phyloP scores from a whole-genome alignment of 1,284 basidiomycete genomes.

The Agaricales sp. region DNA sequence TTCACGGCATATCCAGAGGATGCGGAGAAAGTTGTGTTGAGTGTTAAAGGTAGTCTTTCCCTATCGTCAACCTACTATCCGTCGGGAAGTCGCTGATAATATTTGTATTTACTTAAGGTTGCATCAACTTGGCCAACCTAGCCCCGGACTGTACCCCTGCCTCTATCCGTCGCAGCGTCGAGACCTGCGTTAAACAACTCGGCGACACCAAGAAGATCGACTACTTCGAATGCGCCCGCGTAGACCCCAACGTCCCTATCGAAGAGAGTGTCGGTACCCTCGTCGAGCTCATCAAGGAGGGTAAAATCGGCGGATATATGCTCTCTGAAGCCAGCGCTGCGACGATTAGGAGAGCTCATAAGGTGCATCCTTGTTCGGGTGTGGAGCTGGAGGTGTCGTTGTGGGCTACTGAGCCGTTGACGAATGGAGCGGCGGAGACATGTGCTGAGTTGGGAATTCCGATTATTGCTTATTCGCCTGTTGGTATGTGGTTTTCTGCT shows the following conservation, averaged over 20 bases:
- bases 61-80: slow-evolving; percentile 17
- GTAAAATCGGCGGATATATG: slow-evolving; percentile 18
- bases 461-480: slow-evolving; percentile 45
- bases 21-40: slow-evolving; percentile 28
- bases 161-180: slow-evolving; percentile 15
- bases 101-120: slow-evolving; percentile 21
- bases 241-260: slow-evolving; percentile 11
- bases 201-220: slow-evolving; percentile 24
- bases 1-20: slow-evolving; percentile 32
- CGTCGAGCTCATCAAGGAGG: slow-evolving; percentile 14
- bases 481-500: not conserved
- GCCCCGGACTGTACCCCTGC: not conserved
- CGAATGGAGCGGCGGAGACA: slow-evolving; percentile 21
- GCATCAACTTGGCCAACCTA: not conserved
- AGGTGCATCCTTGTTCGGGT: slow-evolving; percentile 34
- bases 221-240: slow-evolving; percentile 19
- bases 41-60: slow-evolving; percentile 7
- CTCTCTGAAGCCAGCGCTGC: slow-evolving; percentile 26
- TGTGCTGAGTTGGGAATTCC: slow-evolving; percentile 37
- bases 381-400: slow-evolving; percentile 47
- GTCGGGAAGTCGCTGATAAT: slow-evolving; percentile 29
- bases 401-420: slow-evolving; percentile 21
- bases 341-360: slow-evolving; percentile 27
- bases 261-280: slow-evolving; percentile 11
- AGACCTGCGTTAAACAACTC: slow-evolving; percentile 19